phyloP scores from a whole-genome alignment of 176 grass and related monocot species.

The Calamus simplicifolius region DNA sequence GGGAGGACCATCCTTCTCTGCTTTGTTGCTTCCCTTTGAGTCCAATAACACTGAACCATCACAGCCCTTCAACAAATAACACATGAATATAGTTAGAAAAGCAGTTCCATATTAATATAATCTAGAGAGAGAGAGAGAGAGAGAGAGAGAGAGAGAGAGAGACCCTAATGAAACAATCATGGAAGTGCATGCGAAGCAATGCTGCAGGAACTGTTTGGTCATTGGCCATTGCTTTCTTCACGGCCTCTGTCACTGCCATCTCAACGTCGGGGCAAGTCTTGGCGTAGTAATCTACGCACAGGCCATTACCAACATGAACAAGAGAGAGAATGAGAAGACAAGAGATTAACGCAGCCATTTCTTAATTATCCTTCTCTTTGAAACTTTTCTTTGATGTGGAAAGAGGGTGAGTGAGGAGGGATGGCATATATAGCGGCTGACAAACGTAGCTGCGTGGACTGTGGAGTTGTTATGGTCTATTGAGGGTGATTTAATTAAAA shows the following conservation, averaged over 20 bases:
- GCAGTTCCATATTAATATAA: not conserved
- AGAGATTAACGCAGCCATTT: not conserved
- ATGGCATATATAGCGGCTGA: too few species aligned
- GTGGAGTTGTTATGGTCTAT: too few species aligned
- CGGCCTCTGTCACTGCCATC: conserved; percentile 39
- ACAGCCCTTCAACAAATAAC: conserved; percentile 35
- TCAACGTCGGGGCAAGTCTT: conserved; percentile 57
- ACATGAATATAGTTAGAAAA: not conserved
- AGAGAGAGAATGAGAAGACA: not conserved
- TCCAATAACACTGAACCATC: conserved; percentile 62
- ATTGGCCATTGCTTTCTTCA: conserved; percentile 44
- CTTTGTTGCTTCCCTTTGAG: conserved; percentile 16
- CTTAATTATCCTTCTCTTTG: not conserved
- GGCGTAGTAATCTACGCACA: conserved; percentile 62
- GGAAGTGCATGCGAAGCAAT: conserved; percentile 63
- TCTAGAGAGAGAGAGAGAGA: not conserved
- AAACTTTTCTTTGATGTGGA: too few species aligned
- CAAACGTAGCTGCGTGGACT: too few species aligned
- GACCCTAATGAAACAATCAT: conserved; percentile 74
- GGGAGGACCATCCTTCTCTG: conserved; percentile 32
- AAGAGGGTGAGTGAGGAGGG: not conserved
- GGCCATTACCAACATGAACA: conserved; percentile 14
- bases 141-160: not conserved
- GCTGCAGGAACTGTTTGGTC: conserved; percentile 40
- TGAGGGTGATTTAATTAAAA: too few species aligned